A percentile compares a stretch with the other conserved stretches of the same genome.
phyloP scores from a whole-genome alignment of 140 eudicot species.

The Cichorium intybus region DNA sequence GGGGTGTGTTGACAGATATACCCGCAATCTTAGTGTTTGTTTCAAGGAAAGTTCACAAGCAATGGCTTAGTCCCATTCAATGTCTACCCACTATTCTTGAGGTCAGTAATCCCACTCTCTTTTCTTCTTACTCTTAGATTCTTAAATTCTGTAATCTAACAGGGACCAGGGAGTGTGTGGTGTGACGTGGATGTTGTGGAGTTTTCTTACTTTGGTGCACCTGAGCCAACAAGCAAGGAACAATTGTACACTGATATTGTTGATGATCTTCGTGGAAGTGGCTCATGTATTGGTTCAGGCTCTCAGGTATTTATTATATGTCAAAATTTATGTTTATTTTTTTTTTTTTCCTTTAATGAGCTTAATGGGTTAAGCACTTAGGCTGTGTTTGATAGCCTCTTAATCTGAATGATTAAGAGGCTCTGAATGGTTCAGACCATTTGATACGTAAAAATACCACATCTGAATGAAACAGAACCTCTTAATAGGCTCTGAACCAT shows the following conservation, averaged over 20 bases:
- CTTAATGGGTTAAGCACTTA: too few species aligned
- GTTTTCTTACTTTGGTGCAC: conserved; percentile 94
- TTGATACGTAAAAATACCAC: too few species aligned
- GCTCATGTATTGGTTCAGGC: conserved; percentile 90
- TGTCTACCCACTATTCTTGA: conserved; percentile 93
- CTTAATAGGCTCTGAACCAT: too few species aligned
- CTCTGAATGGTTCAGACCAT: too few species aligned
- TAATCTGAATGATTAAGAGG: too few species aligned
- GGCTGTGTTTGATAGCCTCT: too few species aligned
- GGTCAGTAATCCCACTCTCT: conserved; percentile 35
- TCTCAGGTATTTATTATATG: conserved; percentile 72
- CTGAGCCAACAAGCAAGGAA: conserved; percentile 85
- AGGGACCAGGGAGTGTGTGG: conserved; percentile 99
- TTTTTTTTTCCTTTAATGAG: too few species aligned
- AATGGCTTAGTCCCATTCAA: conserved; percentile 94
- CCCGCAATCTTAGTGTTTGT: conserved; percentile 94
- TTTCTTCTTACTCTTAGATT: neutral
- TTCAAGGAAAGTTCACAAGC: conserved; percentile 90
- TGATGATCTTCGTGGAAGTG: conserved; percentile 96
- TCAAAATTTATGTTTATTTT: too few species aligned
- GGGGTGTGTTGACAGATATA: conserved; percentile 84
- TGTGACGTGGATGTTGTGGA: conserved; percentile 98
- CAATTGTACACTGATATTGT: conserved; percentile 91
- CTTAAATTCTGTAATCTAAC: conserved; percentile 16
- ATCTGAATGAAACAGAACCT: too few species aligned